These are phyloP conservation scores for Populus alba DNA, from an alignment of 345 rosid genomes.

Conservation along the genomic window DNA sequence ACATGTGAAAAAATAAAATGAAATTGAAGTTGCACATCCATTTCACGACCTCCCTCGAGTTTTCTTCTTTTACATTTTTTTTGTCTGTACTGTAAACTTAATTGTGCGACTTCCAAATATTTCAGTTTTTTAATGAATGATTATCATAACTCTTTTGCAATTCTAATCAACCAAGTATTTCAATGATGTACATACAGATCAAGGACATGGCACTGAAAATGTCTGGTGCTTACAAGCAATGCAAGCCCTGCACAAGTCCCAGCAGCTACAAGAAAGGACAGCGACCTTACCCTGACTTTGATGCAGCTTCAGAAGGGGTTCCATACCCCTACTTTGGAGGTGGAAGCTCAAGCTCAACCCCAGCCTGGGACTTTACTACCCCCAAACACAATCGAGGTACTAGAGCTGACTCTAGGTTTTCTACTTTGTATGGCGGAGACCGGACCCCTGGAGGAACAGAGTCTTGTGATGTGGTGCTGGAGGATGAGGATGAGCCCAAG, in stretches of 20 bases:
- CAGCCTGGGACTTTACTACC: slow-evolving; percentile 88
- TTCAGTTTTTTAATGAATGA: not conserved
- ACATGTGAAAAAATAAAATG: not conserved
- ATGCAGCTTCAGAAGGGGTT: slow-evolving; percentile 70
- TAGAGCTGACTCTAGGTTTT: slow-evolving; percentile 51
- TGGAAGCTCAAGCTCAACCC: slow-evolving; percentile 81
- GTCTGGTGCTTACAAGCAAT: slow-evolving; percentile 75
- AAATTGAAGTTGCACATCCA: not conserved
- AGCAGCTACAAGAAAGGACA: slow-evolving; percentile 65
- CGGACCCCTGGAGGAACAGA: slow-evolving; percentile 57
- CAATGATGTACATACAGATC: slow-evolving; percentile 61
- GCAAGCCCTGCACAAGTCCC: slow-evolving; percentile 85
- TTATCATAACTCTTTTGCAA: not conserved
- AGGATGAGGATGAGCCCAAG: slow-evolving; percentile 77
- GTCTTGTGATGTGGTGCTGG: slow-evolving; percentile 64
- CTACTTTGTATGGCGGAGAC: slow-evolving; percentile 42
- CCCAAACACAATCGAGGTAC: slow-evolving; percentile 37
- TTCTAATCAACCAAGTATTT: not conserved
- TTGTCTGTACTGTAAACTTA: not conserved
- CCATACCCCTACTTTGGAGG: slow-evolving; percentile 73
- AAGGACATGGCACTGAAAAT: slow-evolving; percentile 89
- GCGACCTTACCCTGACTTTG: slow-evolving; percentile 62
- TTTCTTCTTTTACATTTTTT: not conserved
- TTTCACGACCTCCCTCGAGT: not conserved
- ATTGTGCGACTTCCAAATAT: not conserved